Conservation (phyloP, 202 grass and related monocot species). For the Panicum hallii region DNA sequence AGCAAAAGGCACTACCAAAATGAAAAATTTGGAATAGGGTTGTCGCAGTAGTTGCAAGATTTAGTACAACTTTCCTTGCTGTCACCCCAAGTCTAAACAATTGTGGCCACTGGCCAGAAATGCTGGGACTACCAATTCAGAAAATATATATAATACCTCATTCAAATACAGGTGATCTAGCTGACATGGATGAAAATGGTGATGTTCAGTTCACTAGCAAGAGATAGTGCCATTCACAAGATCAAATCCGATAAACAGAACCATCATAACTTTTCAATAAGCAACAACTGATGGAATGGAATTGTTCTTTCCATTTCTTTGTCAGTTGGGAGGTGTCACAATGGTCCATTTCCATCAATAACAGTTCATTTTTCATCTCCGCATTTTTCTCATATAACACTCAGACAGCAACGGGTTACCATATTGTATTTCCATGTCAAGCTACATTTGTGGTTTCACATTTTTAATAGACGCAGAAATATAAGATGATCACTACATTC, state of each 20-base stretch:
- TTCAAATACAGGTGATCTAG: neutral
- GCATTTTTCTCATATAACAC: neutral
- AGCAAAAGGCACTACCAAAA: slow-evolving; percentile 5
- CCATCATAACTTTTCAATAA: slow-evolving; percentile 3
- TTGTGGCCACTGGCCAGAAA: neutral
- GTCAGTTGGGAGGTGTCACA: neutral
- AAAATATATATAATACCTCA: neutral
- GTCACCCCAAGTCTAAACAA: neutral
- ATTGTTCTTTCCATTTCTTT: neutral
- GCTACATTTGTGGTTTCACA: slow-evolving; percentile 17
- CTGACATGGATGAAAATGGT: neutral
- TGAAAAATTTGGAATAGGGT: neutral
- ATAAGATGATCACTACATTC: neutral
- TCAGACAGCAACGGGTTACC: neutral
- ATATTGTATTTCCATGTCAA: slow-evolving; percentile 3
- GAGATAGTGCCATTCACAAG: neutral
- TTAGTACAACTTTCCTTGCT: slow-evolving; percentile 4
- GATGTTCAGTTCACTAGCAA: neutral
- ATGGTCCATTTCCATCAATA: slow-evolving; percentile 24
- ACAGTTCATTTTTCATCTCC: neutral
- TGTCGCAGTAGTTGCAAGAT: slow-evolving; percentile 16
- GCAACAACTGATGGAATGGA: neutral
- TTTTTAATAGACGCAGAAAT: slow-evolving; percentile 8
- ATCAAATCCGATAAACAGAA: neutral
- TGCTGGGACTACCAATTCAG: neutral